Evolutionary conservation across 306 rosid species (phyloP), one percentile per base, ranked within the genome.

Genomic region (Quercus bicolor): DNA sequence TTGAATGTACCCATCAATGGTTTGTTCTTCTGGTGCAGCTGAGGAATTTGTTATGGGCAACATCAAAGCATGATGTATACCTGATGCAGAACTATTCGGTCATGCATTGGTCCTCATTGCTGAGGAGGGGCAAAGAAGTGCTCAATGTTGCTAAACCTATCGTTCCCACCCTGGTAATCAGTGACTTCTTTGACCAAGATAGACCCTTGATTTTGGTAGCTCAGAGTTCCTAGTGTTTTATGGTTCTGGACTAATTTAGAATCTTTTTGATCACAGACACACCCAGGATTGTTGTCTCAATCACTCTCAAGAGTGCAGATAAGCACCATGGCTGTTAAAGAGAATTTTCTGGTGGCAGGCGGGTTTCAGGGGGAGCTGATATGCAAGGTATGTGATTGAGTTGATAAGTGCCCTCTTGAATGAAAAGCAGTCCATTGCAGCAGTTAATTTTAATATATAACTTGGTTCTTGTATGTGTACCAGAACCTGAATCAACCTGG

Each of bases 331-430:
- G 80, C 96, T 62, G 99, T 95, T 6, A 89, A 89, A 85, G 96
- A 91, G 77, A 86, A 89, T 83, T 81, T 93, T 81, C 75, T 93
- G 79, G 94, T 90, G 70, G 97, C 93, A 6, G 99, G 99, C 43
- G 99, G 99, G 65, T 93, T 93, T 80, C 94, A 86, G 76, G 99
- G 99, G 16, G 99, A 95, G 81, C 98, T 95, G 34, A 89, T 95
- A 77, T 95, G 98, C 89, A 95, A 93, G 97, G 99, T 93, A 84
- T 54, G 87, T 61, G 20, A 52, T 8, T 20, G 1, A 52, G 48
- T 33, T 52, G 24, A 21, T 24, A 24, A 28, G 52, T 61, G 29
- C 8, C 23, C 72, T 54, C 60, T 26, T 28, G 40, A 45, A 23
- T 73, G 11, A 5, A 33, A 4, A 8, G 56, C 57, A 33, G 19